phyloP scores from a whole-genome alignment of 306 rosid genomes.

The Arachis stenosperma region DNA sequence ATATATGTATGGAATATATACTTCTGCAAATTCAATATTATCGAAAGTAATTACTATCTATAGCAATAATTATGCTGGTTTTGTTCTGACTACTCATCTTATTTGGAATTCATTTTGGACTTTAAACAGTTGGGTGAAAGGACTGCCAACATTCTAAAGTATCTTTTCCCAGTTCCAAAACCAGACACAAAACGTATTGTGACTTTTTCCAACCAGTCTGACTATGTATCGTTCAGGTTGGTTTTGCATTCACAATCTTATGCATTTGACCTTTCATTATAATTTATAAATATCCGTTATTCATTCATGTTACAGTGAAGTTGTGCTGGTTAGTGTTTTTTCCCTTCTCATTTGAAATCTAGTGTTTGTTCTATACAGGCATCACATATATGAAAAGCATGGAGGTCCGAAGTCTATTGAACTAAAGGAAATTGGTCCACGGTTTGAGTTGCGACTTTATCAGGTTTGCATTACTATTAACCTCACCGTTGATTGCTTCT shows the following conservation, averaged over 20 bases:
- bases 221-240: constrained; percentile 89
- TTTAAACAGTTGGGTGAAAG: constrained; percentile 77
- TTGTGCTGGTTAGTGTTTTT: not conserved
- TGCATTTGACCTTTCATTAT: constrained; percentile 1
- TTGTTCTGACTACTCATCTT: constrained; percentile 29
- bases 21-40: not conserved
- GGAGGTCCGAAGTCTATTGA: constrained; percentile 84
- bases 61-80: constrained; percentile 1
- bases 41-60: not conserved
- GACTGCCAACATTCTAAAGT: constrained; percentile 78
- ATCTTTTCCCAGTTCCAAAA: constrained; percentile 93
- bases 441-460: constrained; percentile 79
- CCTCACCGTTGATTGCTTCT: constrained; percentile 24
- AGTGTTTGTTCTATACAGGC: constrained; percentile 49
- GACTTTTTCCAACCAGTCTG: constrained; percentile 80
- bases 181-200: constrained; percentile 85
- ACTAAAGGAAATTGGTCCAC: constrained; percentile 95
- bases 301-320: constrained; percentile 27
- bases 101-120: constrained; percentile 37
- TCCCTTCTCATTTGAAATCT: constrained; percentile 7
- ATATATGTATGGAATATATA: constrained; percentile 7
- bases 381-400: constrained; percentile 79
- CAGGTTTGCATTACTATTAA: constrained; percentile 56
- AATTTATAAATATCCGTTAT: not conserved
- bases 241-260: constrained; percentile 30